phyloP scores from a whole-genome alignment of 2,329 filamentous ascomycete species.

The Parasarocladium wereldwijsianum region DNA sequence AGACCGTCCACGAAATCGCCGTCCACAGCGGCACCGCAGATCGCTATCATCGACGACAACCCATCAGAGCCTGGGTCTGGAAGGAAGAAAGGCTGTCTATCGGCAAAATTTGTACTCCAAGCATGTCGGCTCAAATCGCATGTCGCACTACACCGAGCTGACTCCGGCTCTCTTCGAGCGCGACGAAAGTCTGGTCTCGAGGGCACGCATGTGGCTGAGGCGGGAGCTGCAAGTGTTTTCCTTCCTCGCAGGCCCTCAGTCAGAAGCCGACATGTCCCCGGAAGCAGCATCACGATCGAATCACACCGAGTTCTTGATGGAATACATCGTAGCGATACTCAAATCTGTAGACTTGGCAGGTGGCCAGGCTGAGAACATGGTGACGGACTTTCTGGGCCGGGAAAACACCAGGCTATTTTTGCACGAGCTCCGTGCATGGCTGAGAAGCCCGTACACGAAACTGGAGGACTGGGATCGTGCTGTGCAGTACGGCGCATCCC shows the following conservation, averaged over 20 bases:
- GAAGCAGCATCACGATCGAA: constrained; percentile 26
- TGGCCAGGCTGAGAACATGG: constrained; percentile 65
- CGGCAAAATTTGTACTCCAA: constrained; percentile 56
- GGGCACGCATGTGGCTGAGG: constrained; percentile 68
- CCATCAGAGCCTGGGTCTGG: too few species aligned
- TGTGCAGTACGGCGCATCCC: constrained; percentile 48
- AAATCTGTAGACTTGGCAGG: constrained; percentile 72
- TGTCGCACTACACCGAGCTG: constrained; percentile 64
- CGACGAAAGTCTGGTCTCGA: constrained; percentile 54
- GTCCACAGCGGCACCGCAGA: too few species aligned
- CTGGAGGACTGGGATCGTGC: constrained; percentile 67
- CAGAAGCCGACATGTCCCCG: constrained; percentile 10
- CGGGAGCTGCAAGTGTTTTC: constrained; percentile 74
- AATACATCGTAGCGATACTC: constrained; percentile 73
- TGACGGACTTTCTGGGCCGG: constrained; percentile 64
- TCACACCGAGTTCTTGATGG: constrained; percentile 72
- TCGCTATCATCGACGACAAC: too few species aligned
- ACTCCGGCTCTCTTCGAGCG: constrained; percentile 49
- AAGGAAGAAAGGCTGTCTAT: constrained; percentile 58
- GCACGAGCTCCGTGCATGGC: constrained; percentile 71
- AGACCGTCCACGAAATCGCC: too few species aligned
- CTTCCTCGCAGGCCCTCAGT: constrained; percentile 39
- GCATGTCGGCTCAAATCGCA: constrained; percentile 66
- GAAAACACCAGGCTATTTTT: constrained; percentile 62
- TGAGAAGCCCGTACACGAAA: constrained; percentile 63